Percentiles rank a stretch among this genome's conserved stretches.
phyloP scores from a whole-genome alignment of 352 stramenopile genomes.

The Globisporangium acanthophoron region DNA sequence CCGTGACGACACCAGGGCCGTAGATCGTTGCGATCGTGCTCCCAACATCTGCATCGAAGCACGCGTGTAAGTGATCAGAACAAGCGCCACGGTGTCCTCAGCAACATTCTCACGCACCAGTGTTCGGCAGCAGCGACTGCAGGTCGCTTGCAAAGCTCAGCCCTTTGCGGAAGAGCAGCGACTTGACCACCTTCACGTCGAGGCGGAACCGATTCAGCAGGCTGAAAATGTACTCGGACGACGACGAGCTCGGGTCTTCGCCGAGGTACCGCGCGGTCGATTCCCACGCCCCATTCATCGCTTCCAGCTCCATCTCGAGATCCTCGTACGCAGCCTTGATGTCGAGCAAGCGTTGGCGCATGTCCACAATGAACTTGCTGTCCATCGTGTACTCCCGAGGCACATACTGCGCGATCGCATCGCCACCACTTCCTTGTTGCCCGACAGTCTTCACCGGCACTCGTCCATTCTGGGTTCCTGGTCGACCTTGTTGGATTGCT shows the following conservation, averaged over 20 bases:
- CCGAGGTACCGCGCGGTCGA: constrained; percentile 60
- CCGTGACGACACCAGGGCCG: constrained; percentile 56
- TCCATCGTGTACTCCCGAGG: constrained; percentile 43
- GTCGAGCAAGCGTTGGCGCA: constrained; percentile 35
- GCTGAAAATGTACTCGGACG: constrained; percentile 66
- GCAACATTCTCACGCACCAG: constrained; percentile 25
- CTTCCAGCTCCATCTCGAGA: constrained; percentile 60
- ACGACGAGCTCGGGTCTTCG: constrained; percentile 45
- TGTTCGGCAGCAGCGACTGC: constrained; percentile 24
- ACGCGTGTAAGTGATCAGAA: neutral
- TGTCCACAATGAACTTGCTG: constrained; percentile 52
- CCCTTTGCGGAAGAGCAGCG: constrained; percentile 50
- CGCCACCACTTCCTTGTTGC: neutral
- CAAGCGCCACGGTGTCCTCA: neutral
- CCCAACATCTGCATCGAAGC: constrained; percentile 37
- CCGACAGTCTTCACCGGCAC: neutral
- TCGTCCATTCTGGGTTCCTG: neutral
- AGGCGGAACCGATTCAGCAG: constrained; percentile 70
- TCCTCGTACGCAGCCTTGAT: constrained; percentile 57
- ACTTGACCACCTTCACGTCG: constrained; percentile 71
- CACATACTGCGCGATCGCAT: constrained; percentile 16
- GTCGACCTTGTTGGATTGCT: constrained; percentile 16
- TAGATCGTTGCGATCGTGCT: constrained; percentile 57
- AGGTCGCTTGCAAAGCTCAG: constrained; percentile 37
- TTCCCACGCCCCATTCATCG: constrained; percentile 56